These are phyloP conservation scores for Capillidium heterosporum DNA, from an alignment of 371 early-diverging fungal species.

Conservation along the genomic window DNA sequence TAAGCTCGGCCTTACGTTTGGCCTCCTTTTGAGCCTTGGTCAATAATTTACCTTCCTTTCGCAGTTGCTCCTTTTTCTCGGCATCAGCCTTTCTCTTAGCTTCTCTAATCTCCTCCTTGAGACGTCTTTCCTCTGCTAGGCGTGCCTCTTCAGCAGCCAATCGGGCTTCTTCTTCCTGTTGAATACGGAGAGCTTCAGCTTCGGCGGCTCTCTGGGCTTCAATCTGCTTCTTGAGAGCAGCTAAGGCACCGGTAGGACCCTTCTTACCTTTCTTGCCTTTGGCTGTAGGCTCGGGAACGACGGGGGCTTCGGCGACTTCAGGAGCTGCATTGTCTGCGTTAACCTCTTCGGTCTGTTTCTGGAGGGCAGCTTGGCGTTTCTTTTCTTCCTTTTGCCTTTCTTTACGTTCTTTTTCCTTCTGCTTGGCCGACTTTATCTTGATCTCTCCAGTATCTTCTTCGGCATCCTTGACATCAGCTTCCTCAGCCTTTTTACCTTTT, in stretches of 20 bases:
- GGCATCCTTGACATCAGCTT: slow-evolving; percentile 15
- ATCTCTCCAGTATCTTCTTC: slow-evolving; percentile 6
- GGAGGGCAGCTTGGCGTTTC: slow-evolving; percentile 14
- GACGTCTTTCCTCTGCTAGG: slow-evolving; percentile 23
- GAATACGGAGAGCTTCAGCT: slow-evolving; percentile 24
- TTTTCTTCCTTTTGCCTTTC: slow-evolving; percentile 26
- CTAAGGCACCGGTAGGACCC: slow-evolving; percentile 24
- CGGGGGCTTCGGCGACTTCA: slow-evolving; percentile 8
- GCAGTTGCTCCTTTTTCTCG: slow-evolving; percentile 73
- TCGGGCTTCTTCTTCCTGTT: slow-evolving; percentile 34
- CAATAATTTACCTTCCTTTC: slow-evolving; percentile 78
- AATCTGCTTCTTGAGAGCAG: slow-evolving; percentile 45
- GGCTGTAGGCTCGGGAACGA: slow-evolving; percentile 15
- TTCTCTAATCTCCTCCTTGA: slow-evolving; percentile 37
- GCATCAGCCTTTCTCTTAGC: slow-evolving; percentile 57
- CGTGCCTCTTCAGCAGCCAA: slow-evolving; percentile 31
- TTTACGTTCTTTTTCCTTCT: slow-evolving; percentile 37
- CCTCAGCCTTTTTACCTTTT: slow-evolving; percentile 14
- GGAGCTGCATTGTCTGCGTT: slow-evolving; percentile 2
- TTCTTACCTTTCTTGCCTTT: slow-evolving; percentile 25
- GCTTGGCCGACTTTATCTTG: slow-evolving; percentile 28
- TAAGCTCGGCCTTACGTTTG: slow-evolving; percentile 46
- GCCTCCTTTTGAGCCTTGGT: slow-evolving; percentile 87
- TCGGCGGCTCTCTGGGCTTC: slow-evolving; percentile 38
- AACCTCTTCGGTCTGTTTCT: slow-evolving; percentile 11